Conservation (phyloP, 345 rosid genomes). For the Stellera chamaejasme region DNA sequence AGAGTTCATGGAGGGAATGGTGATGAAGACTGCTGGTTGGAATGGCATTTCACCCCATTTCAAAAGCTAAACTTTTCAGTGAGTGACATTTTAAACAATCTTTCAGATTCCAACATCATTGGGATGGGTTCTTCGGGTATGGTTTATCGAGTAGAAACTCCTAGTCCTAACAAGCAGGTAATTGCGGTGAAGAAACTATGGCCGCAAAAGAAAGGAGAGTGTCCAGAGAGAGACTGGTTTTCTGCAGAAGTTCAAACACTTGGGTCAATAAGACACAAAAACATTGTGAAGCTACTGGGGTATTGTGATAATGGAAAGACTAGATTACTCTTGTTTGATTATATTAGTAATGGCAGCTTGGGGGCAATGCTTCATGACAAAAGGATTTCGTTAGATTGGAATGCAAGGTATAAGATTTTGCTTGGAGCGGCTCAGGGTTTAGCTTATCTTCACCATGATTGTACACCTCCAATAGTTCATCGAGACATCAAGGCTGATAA, state of each 20-base stretch:
- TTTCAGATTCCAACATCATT: slow-evolving; percentile 43
- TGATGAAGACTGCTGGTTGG: slow-evolving; percentile 29
- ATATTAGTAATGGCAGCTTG: slow-evolving; percentile 58
- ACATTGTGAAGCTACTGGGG: slow-evolving; percentile 65
- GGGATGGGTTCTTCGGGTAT: slow-evolving; percentile 67
- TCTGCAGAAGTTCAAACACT: slow-evolving; percentile 62
- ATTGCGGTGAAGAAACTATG: slow-evolving; percentile 71
- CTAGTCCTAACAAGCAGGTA: slow-evolving; percentile 35
- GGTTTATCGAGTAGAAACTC: slow-evolving; percentile 57
- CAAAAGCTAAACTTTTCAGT: slow-evolving; percentile 59
- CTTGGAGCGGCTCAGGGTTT: slow-evolving; percentile 67
- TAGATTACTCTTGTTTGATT: slow-evolving; percentile 56
- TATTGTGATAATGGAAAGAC: slow-evolving; percentile 54
- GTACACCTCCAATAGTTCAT: slow-evolving; percentile 62
- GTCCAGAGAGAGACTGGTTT: slow-evolving; percentile 46
- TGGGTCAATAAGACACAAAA: slow-evolving; percentile 62
- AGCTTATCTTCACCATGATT: slow-evolving; percentile 71
- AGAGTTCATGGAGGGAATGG: slow-evolving; percentile 21
- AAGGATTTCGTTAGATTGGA: slow-evolving; percentile 47
- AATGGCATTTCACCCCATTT: slow-evolving; percentile 58
- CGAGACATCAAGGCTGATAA: slow-evolving; percentile 70
- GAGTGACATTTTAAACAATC: slow-evolving; percentile 33
- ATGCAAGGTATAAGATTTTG: slow-evolving; percentile 53
- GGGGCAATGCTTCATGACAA: slow-evolving; percentile 53
- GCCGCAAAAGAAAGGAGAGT: slow-evolving; percentile 43